Evolutionary conservation across 768 basidiomycete genomes (phyloP).

Genomic region (Collybia mongolica): DNA sequence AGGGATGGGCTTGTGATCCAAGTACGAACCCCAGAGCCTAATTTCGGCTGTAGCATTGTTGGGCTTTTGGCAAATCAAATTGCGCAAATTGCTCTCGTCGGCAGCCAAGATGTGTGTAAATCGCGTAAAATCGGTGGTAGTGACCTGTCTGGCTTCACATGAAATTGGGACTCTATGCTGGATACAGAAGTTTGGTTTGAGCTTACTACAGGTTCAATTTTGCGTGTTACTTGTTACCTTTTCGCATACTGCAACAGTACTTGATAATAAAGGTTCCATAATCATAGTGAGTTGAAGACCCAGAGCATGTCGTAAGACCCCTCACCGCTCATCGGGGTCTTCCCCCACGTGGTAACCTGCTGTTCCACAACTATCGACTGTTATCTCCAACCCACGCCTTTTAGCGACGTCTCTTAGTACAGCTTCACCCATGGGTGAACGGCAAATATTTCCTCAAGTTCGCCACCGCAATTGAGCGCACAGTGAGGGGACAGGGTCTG

Average conservation of each 20-base stretch:
- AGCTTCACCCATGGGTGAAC: constrained; percentile 92
- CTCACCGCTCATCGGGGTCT: constrained; percentile 77
- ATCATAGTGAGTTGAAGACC: too few relatives aligned
- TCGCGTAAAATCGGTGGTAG: constrained; percentile 59
- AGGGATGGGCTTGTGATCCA: constrained; percentile 66
- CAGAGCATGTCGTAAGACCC: neutral
- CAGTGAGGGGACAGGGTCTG: too few relatives aligned
- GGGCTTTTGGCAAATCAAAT: constrained; percentile 52
- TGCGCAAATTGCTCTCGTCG: constrained; percentile 72
- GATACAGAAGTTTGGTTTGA: neutral
- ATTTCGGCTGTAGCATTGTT: constrained; percentile 59
- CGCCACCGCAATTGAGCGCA: neutral
- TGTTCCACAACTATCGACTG: constrained; percentile 84
- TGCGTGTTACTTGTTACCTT: constrained; percentile 44
- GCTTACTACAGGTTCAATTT: neutral
- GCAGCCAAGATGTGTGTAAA: constrained; percentile 89
- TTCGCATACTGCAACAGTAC: constrained; percentile 68
- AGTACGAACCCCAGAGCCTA: constrained; percentile 78
- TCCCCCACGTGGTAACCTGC: constrained; percentile 83
- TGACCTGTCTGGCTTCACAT: constrained; percentile 68
- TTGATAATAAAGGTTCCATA: neutral
- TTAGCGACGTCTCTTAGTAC: constrained; percentile 70
- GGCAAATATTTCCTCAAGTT: constrained; percentile 72
- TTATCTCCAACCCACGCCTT: constrained; percentile 63
- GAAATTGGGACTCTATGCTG: constrained; percentile 75